These are phyloP conservation scores for Porogramme epimiltina DNA, from an alignment of 1,284 basidiomycete species.

Conservation along the genomic window DNA sequence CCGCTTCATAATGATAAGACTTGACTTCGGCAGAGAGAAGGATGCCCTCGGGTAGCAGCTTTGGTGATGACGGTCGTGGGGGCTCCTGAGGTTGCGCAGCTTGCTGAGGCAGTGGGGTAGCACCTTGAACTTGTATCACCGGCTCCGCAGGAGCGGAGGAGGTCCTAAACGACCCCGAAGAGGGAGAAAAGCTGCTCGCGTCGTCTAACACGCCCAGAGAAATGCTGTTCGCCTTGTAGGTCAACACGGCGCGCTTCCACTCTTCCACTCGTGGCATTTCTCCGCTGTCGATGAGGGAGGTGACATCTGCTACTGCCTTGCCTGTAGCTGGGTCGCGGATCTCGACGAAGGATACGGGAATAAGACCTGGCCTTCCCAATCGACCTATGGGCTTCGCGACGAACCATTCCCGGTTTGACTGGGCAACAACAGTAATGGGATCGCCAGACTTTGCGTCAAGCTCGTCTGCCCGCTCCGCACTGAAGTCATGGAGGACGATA, in stretches of 20 bases:
- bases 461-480: slow-evolving; percentile 94
- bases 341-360: slow-evolving; percentile 96
- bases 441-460: slow-evolving; percentile 95
- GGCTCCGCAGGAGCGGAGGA: slow-evolving; percentile 20
- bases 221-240: slow-evolving; percentile 96
- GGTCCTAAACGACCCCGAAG: slow-evolving; percentile 8
- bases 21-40: slow-evolving; percentile 90
- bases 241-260: slow-evolving; percentile 95
- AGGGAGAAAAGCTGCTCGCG: slow-evolving; percentile 6
- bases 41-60: slow-evolving; percentile 75
- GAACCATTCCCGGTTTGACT: slow-evolving; percentile 90
- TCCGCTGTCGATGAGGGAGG: slow-evolving; percentile 80
- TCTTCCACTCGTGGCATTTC: slow-evolving; percentile 94
- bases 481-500: slow-evolving; percentile 93
- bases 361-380: slow-evolving; percentile 93
- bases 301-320: slow-evolving; percentile 71
- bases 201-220: slow-evolving; percentile 90
- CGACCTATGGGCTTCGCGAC: slow-evolving; percentile 94
- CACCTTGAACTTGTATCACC: slow-evolving; percentile 26
- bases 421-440: slow-evolving; percentile 88
- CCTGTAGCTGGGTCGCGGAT: slow-evolving; percentile 92
- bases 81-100: slow-evolving; percentile 23
- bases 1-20: slow-evolving; percentile 95
- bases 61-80: slow-evolving; percentile 32
- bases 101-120: slow-evolving; percentile 30